Base-by-base conservation (phyloP, 345 rosid species). In the Chamaenerion angustifolium region DNA sequence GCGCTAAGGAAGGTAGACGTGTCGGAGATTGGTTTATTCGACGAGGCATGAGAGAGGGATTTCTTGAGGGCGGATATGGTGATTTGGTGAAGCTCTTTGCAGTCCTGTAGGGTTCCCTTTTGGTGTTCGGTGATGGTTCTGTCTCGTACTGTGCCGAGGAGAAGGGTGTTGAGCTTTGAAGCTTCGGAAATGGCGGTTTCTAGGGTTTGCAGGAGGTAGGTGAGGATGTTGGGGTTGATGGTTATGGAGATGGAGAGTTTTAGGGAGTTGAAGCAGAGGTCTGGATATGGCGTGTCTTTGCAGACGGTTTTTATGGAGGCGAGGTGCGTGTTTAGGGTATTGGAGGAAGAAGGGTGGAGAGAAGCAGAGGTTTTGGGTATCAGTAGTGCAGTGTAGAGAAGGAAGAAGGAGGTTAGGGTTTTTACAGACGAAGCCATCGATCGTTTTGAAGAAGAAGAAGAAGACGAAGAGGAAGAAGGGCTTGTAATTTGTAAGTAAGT, bases 61-160 rank as follows among this genome's bases (percentile, higher is more conserved):
- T 60, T 67, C 40, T 71, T 62, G 31, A 89, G 57, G 41, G 71
- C 61, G 15, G 73, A 61, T 1, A 78, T 18, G 16, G 95, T 85
- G 45, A 79, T 81, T 31, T 77, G 79, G 60, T 86, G 88, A 45
- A 90, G 95, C 13, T 90, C 95, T 64, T 49, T 59, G 62, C 95
- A 86, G 46, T 86, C 94, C 56, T 71, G 86, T 56, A 83, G 64
- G 16, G 88, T 65, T n/a, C 95, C 94, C 66, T 62, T 88, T 42
- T 86, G 92, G 27, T 68, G 72, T 42, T 85, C 92, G 0, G 73
- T 43, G 50, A 89, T 61, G 42, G 65, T 70, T 11, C 65, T 50
- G 23, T 13, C 48, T 3, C 62, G 66, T 3, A 68, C 73, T 3
- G 6, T 46, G n/a, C n/a, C n/a, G 6, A 67, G 62, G 51, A 85